Conservation (phyloP, 148 eudicot species). For the Chenopodium quinoa region DNA sequence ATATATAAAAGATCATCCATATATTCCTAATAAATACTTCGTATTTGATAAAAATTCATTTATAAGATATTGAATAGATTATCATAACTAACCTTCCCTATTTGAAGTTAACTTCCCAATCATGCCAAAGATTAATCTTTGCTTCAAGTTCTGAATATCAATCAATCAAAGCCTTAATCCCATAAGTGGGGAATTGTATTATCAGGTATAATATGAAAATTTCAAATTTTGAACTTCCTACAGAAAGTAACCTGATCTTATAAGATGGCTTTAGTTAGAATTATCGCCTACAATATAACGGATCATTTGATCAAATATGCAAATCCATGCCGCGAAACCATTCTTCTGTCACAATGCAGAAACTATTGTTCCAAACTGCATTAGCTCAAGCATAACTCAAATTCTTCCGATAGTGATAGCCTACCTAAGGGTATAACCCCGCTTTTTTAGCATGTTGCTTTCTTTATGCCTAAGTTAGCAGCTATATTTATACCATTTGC, state of each 20-base stretch:
- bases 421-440: neutral
- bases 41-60: neutral
- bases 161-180: too few relatives aligned
- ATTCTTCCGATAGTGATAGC: neutral
- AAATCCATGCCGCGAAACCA: neutral
- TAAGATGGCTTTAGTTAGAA: neutral
- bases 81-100: neutral
- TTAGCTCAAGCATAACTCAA: neutral
- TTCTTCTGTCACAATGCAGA: neutral
- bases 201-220: too few relatives aligned
- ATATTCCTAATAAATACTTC: neutral
- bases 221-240: neutral
- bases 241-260: neutral
- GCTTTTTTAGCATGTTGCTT: neutral
- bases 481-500: neutral
- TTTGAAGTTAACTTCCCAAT: neutral
- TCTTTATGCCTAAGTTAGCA: neutral
- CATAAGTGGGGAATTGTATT: too few relatives aligned
- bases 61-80: neutral
- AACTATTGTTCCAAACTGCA: neutral
- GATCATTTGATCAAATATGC: neutral
- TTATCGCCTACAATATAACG: neutral
- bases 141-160: neutral
- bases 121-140: neutral
- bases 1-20: neutral